Evolutionary conservation across 2,329 filamentous ascomycete species (phyloP), one percentile per base, ranked within the genome.

Genomic region (Phialemonium atrogriseum): DNA sequence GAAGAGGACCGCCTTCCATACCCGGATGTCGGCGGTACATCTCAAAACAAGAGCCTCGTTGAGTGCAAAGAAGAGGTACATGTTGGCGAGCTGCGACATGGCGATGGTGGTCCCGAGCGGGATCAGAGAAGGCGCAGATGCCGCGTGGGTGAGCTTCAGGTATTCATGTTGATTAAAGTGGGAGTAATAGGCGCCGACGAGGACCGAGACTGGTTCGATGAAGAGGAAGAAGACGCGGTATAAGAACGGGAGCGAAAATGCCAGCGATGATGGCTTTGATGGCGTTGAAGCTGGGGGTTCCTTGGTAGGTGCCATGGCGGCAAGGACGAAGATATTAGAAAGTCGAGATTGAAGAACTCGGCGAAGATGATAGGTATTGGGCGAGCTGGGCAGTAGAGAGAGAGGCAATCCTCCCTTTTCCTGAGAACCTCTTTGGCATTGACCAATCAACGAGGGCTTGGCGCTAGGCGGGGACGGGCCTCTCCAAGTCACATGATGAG

Each of bases 21-120:
- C 82, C 15, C 65, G 63, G 20, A 79, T 49, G 57, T 87, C 77
- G 30, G 62, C 60, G 6, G 83, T 84, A 11, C 72, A 66, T 24
- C 84, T 77, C 41, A 89, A 66, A 10, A 89, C 77, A 15, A 86
- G 58, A 2, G 80, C 81, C 58, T 91, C 83, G 58, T 82, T 85
- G 47, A 89, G 57, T 34, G 80, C 75, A 54, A 88, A 84, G 36
- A 84, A 70, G 23, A 88, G 55, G 58, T 88, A 89, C 40, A 88
- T 64, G 55, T 86, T 88, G 25, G 80, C 80, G 19, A 89, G 70
- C 58, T 89, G 84, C 12, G 77, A 75, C 46, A 88, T 64, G 24
- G 76, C 75, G 36, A 87, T 73, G 8, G 73, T 70, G 1, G 80
- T 81, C 24, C 67, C 69, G 21, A 70, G 58, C 2, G 80, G 73